These are phyloP conservation scores for Tagetes erecta DNA, from an alignment of 129 eudicot species.

Conservation along the genomic window DNA sequence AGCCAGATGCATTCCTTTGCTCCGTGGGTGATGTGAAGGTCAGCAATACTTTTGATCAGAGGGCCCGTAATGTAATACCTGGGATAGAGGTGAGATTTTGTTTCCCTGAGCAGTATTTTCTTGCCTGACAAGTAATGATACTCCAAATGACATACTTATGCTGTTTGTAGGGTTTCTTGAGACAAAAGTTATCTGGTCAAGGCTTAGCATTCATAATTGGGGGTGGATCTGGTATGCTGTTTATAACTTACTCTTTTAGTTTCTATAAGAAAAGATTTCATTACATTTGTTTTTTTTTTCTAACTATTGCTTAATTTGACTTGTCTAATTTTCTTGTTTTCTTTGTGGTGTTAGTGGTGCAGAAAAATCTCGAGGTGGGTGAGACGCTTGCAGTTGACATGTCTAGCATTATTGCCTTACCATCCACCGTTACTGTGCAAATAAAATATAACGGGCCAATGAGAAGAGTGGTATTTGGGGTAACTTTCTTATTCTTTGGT, in stretches of 20 bases:
- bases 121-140: not conserved
- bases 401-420: conserved; percentile 77
- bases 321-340: conserved; percentile 3
- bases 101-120: not conserved
- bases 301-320: not conserved
- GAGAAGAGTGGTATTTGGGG: conserved; percentile 96
- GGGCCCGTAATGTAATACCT: conserved; percentile 82
- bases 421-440: conserved; percentile 70
- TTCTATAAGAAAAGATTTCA: not conserved
- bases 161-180: conserved; percentile 70
- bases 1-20: conserved; percentile 99
- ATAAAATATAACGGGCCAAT: conserved; percentile 84
- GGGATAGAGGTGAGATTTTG: conserved; percentile 70
- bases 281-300: conserved; percentile 3
- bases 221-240: conserved; percentile 88
- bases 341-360: conserved; percentile 66
- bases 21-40: conserved; percentile 94
- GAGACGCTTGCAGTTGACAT: conserved; percentile 87
- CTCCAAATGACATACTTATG: conserved; percentile 24
- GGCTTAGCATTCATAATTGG: conserved; percentile 92
- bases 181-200: conserved; percentile 95
- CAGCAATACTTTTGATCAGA: conserved; percentile 70
- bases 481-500: conserved; percentile 38
- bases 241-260: conserved; percentile 4
- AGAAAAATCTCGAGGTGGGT: conserved; percentile 98